phyloP scores from a whole-genome alignment of 306 rosid species.

The Corylus heterophylla region DNA sequence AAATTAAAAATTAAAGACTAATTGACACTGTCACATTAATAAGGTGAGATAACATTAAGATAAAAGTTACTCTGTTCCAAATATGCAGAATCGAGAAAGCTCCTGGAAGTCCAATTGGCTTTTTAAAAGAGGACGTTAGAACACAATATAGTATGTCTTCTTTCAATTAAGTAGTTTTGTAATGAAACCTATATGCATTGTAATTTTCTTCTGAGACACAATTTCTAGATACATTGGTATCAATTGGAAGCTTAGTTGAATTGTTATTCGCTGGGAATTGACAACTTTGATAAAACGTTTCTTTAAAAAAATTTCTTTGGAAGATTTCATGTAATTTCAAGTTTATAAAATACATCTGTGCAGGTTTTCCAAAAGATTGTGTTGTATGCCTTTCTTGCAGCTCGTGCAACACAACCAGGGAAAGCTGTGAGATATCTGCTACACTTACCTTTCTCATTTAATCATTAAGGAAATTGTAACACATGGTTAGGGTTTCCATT shows the following conservation, averaged over 20 bases:
- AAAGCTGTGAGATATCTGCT: constrained; percentile 65
- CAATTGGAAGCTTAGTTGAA: background rate
- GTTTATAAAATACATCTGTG: constrained; percentile 19
- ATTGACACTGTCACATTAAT: too few relatives aligned
- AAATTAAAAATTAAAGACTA: too few relatives aligned
- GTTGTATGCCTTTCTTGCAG: constrained; percentile 86
- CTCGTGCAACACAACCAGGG: constrained; percentile 80
- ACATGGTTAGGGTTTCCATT: background rate
- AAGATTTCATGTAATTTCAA: background rate
- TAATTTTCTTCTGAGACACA: background rate
- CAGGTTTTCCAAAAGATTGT: constrained; percentile 78
- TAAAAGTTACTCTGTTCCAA: background rate
- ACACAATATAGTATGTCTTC: constrained; percentile 51
- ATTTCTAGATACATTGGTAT: background rate
- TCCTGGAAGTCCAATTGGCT: constrained; percentile 81
- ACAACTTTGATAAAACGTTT: background rate
- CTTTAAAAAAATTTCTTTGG: background rate
- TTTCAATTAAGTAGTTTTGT: background rate
- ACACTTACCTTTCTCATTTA: constrained; percentile 12
- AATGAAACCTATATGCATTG: background rate
- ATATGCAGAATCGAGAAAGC: constrained; percentile 23
- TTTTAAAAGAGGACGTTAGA: constrained; percentile 60
- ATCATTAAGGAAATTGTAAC: constrained; percentile 5
- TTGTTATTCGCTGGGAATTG: background rate
- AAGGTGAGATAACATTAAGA: too few relatives aligned